Conservation (phyloP, 306 rosid genomes). For the Citrullus mucosospermus region DNA sequence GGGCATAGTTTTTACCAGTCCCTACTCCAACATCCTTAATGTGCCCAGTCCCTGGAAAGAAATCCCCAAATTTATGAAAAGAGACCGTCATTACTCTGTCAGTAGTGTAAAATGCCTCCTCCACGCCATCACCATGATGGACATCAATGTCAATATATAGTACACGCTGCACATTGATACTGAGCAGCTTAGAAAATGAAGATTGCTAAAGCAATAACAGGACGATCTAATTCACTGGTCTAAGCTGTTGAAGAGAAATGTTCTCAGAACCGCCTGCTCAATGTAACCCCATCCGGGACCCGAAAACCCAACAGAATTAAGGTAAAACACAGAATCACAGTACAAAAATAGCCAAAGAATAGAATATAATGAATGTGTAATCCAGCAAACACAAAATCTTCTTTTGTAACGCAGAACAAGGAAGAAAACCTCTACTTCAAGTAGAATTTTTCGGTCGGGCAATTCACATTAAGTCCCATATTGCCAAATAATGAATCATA, state of each 20-base stretch:
- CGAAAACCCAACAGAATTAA: background rate
- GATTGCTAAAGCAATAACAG: background rate
- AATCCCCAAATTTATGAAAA: constrained; percentile 82
- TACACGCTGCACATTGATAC: constrained; percentile 51
- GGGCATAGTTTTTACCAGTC: constrained; percentile 64
- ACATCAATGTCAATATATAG: constrained; percentile 21
- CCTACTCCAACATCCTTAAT: constrained; percentile 58
- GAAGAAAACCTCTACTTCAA: background rate
- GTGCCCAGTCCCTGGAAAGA: constrained; percentile 91
- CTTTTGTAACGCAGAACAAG: background rate
- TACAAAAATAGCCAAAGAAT: background rate
- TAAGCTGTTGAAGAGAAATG: background rate
- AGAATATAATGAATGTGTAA: background rate
- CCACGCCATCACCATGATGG: constrained; percentile 97
- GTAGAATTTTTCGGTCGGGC: background rate
- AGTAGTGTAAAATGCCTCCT: constrained; percentile 93
- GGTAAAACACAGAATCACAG: background rate
- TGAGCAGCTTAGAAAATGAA: constrained; percentile 4
- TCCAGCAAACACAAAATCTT: background rate
- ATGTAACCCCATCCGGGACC: background rate
- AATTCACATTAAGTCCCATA: background rate
- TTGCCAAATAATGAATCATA: background rate
- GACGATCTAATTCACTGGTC: background rate
- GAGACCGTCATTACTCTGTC: constrained; percentile 92
- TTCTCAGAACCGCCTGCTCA: background rate